Evolutionary conservation across 306 rosid genomes (phyloP).

Genomic region (Vigna reflexopilosa): DNA sequence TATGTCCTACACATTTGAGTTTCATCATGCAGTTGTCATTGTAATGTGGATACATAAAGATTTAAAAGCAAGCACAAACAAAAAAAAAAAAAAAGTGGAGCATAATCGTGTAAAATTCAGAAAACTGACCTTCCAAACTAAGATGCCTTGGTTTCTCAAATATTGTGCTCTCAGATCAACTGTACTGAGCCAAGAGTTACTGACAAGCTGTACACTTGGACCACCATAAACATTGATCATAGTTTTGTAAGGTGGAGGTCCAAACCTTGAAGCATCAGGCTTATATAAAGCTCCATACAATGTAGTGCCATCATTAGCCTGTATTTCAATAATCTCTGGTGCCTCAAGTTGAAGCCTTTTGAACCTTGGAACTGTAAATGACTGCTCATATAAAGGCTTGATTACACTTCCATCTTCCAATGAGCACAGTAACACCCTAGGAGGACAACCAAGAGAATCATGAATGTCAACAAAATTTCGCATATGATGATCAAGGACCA

Average conservation of each 20-base stretch:
- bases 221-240: constrained; percentile 94
- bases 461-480: constrained; percentile 74
- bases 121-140: constrained; percentile 94
- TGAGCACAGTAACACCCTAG: constrained; percentile 80
- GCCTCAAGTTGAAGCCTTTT: constrained; percentile 82
- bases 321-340: constrained; percentile 74
- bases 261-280: constrained; percentile 80
- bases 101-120: constrained; percentile 35
- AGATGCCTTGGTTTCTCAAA: constrained; percentile 80
- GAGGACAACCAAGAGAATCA: constrained; percentile 83
- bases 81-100: not conserved
- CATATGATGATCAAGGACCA: constrained; percentile 90
- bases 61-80: constrained; percentile 27
- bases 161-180: constrained; percentile 95
- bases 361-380: constrained; percentile 60
- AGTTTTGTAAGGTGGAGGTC: constrained; percentile 95
- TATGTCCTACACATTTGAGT: not conserved
- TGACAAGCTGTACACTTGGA: constrained; percentile 86
- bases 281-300: constrained; percentile 83
- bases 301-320: constrained; percentile 67
- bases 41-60: constrained; percentile 23
- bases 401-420: constrained; percentile 82
- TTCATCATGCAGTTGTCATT: not conserved
- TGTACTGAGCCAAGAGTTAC: constrained; percentile 80
- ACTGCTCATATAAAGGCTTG: constrained; percentile 73